Base-by-base conservation (phyloP, 192 early-diverging fungal genomes). In the Umbelopsis isabellina region DNA sequence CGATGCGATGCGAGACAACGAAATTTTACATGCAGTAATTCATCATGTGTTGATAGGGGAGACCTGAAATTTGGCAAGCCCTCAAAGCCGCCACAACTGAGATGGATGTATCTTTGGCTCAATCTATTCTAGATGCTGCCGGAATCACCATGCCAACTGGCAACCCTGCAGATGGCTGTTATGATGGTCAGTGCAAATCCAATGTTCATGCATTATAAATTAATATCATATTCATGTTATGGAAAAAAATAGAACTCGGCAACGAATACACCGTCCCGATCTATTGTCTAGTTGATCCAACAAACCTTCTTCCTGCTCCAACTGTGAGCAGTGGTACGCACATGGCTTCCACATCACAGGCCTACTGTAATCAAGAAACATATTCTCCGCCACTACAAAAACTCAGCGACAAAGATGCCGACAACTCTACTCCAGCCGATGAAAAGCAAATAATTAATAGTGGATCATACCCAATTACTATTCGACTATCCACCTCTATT, bases 51-150 rank as follows among this genome's bases (percentile, higher is more conserved):
- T 18, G 41, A 44, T 71, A 84, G 76, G 93, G 93, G 18, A 82
- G 87, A 35, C 35, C 73, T 22, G 91, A 94, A 78, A 84, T 94
- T 46, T 94, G 93, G 93, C 90, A 91, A 73, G 90, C 91, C 18
- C 77, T 94, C 22, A 77, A 85, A 13, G 74, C 86, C 46, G 88
- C 84, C 1, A 85, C 84, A 71, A 83, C 86, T 73, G 80, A 83
- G 33, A 72, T 75, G 27, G 82, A 84, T 45, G 22, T 72, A 4
- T 77, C 76, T 65, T 74, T 88, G 33, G 87, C 92, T 21, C 83
- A 77, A 46, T 85, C 84, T 1, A 90, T 94, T 33, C 52, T 94
- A 21, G 90, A 92, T 33, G 84, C 89, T 47, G 88, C 81, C 37
- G 84, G 87, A 33, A 83, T 94, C 20, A 85, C 77, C 7, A 79